Evolutionary conservation across 495 filamentous ascomycete genomes (phyloP), one percentile per base, ranked within the genome.

Genomic region (Penicillium waksmanii): DNA sequence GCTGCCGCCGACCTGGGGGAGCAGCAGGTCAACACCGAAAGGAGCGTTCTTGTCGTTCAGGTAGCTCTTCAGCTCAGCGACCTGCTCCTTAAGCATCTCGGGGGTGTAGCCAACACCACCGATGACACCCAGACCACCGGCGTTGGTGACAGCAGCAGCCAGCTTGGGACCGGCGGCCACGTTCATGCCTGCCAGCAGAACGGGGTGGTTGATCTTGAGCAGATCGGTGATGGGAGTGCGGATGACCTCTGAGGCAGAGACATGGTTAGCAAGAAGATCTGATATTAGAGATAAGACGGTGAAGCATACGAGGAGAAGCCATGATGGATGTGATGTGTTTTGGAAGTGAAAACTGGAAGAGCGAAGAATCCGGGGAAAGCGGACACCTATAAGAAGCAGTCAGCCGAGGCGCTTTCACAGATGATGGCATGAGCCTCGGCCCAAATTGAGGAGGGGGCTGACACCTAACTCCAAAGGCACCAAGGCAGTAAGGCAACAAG

Each of bases 151-250:
- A 10, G 95, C 95, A 18, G 95, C 95, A 43, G 95, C 96, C 70
- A 98, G 87, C 84, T 93, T 96, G 48, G 96, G 96, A 49, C 95
- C 95, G 51, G 95, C 96, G 50, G 95, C 96, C 58, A 98, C 96
- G 83, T 98, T 98, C 95, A 98, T 98, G 67, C 95, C 95, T 63
- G 95, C 95, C 60, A 98, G 87, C 69, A 98, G 81, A 71, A 98
- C 81, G 33, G 95, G 95, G 79, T 98, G 95, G 67, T 97, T 93
- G 83, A 98, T 97, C 83, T 89, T 89, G 77, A 98, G 88, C 63
- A 96, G 90, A 84, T 96, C 92, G 65, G 95, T 98, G 70, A 92
- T 79, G 52, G 90, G 85, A 35, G 94, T 98, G 65, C 89, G 89
- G 75, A 96, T 87, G 80, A 88, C 80, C 79, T 95, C 92, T 96